Conservation (phyloP, 176 grass and related monocot genomes). For the Aegilops sharonensis region DNA sequence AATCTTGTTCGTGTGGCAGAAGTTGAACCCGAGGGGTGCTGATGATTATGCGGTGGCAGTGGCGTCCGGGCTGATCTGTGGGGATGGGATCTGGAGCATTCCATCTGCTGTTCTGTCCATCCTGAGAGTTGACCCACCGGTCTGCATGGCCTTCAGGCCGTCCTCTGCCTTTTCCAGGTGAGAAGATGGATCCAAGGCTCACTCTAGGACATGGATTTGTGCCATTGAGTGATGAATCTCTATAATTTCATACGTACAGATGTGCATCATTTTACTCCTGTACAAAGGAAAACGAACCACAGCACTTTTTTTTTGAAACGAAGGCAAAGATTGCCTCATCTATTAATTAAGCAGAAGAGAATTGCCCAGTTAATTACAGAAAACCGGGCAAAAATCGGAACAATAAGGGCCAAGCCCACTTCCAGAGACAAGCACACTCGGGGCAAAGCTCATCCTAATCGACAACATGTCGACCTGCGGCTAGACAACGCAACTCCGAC, state of each 20-base stretch:
- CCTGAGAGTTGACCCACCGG: conserved; percentile 28
- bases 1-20: conserved; percentile 40
- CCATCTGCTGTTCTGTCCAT: conserved; percentile 47
- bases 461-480: too few species aligned
- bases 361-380: too few species aligned
- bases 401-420: too few species aligned
- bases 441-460: too few species aligned
- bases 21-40: conserved; percentile 12
- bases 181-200: background rate
- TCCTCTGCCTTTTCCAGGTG: conserved; percentile 30
- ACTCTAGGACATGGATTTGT: background rate
- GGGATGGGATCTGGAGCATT: conserved; percentile 51
- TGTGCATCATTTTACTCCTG: background rate
- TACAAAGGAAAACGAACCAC: background rate
- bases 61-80: conserved; percentile 42
- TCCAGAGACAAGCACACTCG: too few species aligned
- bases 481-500: too few species aligned
- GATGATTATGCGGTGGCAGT: conserved; percentile 32
- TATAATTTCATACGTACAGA: conserved; percentile 7
- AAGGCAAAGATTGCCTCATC: too few species aligned
- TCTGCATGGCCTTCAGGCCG: conserved; percentile 46
- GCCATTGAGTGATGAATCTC: background rate
- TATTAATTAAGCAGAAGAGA: too few species aligned
- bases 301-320: background rate
- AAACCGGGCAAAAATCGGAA: too few species aligned